Evolutionary conservation across 2,329 filamentous ascomycete genomes (phyloP).

Genomic region (Penicillium sp.): DNA sequence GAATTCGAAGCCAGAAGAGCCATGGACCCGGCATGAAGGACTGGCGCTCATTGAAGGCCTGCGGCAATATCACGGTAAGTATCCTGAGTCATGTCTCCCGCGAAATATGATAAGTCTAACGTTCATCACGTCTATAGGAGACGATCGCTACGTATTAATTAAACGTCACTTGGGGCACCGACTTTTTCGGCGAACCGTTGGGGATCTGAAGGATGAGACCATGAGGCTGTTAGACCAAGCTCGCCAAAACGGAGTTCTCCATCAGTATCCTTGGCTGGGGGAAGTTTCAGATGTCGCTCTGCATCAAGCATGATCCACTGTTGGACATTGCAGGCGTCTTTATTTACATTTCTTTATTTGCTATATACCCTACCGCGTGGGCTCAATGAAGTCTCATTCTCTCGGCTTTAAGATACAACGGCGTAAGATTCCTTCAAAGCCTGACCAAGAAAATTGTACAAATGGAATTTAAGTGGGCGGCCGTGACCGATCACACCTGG

Average conservation of each 20-base stretch:
- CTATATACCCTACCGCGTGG: background rate
- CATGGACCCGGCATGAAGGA: slow-evolving; percentile 5
- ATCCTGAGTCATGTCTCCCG: background rate
- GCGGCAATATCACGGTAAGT: slow-evolving; percentile 2
- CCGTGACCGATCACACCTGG: too few species aligned
- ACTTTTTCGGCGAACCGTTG: slow-evolving; percentile 1
- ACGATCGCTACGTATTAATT: slow-evolving; percentile 1
- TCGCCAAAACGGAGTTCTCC: background rate
- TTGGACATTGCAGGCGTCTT: background rate
- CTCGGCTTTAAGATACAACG: background rate
- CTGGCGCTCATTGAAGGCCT: background rate
- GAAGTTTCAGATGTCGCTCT: background rate
- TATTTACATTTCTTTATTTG: background rate
- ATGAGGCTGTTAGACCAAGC: background rate
- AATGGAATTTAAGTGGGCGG: too few species aligned
- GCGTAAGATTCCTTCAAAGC: too few species aligned
- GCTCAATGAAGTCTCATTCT: background rate
- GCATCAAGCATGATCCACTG: background rate
- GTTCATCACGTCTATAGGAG: background rate
- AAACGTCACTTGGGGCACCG: slow-evolving; percentile 1
- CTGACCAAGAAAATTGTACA: background rate
- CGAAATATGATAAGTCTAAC: background rate
- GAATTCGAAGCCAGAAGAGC: background rate
- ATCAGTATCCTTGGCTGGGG: background rate
- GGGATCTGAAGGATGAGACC: slow-evolving; percentile 1